Conservation (phyloP, 306 rosid genomes). For the Cyamopsis tetragonoloba region DNA sequence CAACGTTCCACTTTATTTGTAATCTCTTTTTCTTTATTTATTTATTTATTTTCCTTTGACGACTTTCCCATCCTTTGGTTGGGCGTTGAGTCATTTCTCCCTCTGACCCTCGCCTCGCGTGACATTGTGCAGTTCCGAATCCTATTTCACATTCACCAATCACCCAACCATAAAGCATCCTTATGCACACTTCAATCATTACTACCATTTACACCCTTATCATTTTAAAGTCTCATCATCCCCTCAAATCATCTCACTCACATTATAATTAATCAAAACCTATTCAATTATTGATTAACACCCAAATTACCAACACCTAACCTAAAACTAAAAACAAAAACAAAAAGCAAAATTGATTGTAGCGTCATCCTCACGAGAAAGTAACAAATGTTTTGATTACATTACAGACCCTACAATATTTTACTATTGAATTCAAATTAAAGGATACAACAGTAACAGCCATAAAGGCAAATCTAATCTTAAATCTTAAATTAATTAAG, state of each 20-base stretch:
- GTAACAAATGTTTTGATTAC: conserved; percentile 30
- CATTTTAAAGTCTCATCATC: conserved; percentile 34
- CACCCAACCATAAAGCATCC: conserved; percentile 45
- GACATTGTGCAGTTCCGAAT: conserved; percentile 44
- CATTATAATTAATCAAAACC: neutral
- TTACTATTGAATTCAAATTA: conserved; percentile 43
- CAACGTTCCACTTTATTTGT: neutral
- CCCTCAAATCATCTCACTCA: conserved; percentile 18
- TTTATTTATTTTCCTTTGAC: neutral
- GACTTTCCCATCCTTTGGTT: conserved; percentile 26
- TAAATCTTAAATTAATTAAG: conserved; percentile 2
- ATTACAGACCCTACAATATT: conserved; percentile 30
- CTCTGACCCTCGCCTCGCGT: conserved; percentile 40
- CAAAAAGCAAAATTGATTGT: neutral
- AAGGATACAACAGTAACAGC: conserved; percentile 22
- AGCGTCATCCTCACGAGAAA: conserved; percentile 32
- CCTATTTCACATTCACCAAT: conserved; percentile 33
- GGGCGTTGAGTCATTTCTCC: neutral
- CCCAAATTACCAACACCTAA: neutral
- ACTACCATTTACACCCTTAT: conserved; percentile 44
- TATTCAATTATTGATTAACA: conserved; percentile 21
- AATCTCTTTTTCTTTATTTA: no score
- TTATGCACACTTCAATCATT: conserved; percentile 70
- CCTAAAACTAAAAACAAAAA: no score
- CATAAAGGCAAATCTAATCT: conserved; percentile 18